Evolutionary conservation across 2,329 filamentous ascomycete genomes (phyloP), one percentile per base, ranked within the genome.

Genomic region (Conoideocrella luteorostrata): DNA sequence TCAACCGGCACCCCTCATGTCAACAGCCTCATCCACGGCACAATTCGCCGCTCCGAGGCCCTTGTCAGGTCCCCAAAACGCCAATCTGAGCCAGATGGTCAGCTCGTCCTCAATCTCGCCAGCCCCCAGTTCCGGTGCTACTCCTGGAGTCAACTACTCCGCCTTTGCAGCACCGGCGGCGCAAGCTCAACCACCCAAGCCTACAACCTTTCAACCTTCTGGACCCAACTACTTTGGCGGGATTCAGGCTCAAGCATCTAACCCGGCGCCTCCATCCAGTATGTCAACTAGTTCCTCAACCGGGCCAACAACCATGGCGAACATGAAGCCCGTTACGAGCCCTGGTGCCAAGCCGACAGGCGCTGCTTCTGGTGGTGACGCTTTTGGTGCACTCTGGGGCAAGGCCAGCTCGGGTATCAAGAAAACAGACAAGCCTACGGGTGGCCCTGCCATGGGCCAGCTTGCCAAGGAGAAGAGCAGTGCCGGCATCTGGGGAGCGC

Each of bases 401-500:
- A 81, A 79, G 51, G 83, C 82, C 22, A 88, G 82, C 50, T 76
- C 76, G 10, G 82, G 83, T 37, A 77, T 89, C 51, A 89, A 89
- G 71, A 94, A 93, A 69, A 67, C 75, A 1, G 73, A 67, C 47
- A 76, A 81, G 2, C 71, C 75, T 11, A 72, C 70, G 9, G 70
- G 74, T 43, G 85, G 84, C 1, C 83, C 88, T 41, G 90, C 90
- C 44, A 77, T 98, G 68, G 90, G 89, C 23, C 90, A 95, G 63
- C 80, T 98, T 65, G 91, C 90, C n/a, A 96, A 96, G 72, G 89
- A 96, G 67, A 96, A 97, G 75, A 93, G 89, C 46, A 89, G 83
- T 55, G 89, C 90, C 13, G 89, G 90, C 7, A 88, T 98, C 50
- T 98, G 94, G 89, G 93, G 91, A 15, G 78, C 86, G 1, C 75